These are phyloP conservation scores for Fraxinus angustifolia DNA, from an alignment of 305 asterid species.

Conservation along the genomic window DNA sequence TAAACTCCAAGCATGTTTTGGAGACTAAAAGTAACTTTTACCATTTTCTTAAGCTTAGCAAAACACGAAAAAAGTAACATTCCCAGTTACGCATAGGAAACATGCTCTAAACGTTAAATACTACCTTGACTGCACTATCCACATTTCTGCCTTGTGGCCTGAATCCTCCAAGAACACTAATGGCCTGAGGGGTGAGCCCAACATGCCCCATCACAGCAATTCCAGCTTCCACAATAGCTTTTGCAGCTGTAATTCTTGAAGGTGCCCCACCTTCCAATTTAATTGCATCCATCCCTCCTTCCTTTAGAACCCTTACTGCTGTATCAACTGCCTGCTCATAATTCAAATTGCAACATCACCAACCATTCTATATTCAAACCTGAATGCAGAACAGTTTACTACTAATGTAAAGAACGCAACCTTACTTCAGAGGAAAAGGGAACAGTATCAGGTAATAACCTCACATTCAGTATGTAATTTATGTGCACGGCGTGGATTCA, in stretches of 20 bases:
- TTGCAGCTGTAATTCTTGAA: conserved; percentile 92
- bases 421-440: neutral
- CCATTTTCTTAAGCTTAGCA: neutral
- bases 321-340: conserved; percentile 81
- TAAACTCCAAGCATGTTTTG: neutral
- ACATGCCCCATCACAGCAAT: conserved; percentile 96
- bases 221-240: conserved; percentile 92
- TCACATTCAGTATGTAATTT: neutral
- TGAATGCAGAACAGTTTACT: neutral
- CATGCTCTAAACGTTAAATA: neutral
- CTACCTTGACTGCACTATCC: conserved; percentile 82
- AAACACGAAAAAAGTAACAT: neutral
- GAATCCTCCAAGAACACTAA: conserved; percentile 95
- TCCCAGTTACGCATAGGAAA: neutral
- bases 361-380: conserved; percentile 19
- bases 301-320: conserved; percentile 73
- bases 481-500: neutral
- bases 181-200: conserved; percentile 96
- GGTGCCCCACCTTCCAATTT: conserved; percentile 97
- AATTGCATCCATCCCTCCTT: conserved; percentile 96
- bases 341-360: conserved; percentile 34
- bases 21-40: neutral
- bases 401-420: neutral
- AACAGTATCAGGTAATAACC: neutral
- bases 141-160: conserved; percentile 88